Evolutionary conservation across 441 rosid genomes (phyloP).

Genomic region (Macaranga tanarius): DNA sequence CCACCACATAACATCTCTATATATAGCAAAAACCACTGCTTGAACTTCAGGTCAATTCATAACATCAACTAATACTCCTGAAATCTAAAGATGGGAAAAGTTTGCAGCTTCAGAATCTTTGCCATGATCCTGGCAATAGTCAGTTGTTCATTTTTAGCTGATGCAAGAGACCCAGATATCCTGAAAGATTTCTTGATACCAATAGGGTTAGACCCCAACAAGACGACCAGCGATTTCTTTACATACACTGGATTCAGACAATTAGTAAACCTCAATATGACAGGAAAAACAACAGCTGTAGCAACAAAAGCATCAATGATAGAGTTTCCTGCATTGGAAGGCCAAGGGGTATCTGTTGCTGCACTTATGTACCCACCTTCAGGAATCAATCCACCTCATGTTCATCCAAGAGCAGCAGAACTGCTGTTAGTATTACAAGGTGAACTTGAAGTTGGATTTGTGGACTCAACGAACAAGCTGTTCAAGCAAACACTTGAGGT

Average conservation of each 20-base stretch:
- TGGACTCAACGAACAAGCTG: slow-evolving; percentile 12
- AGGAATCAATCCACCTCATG: slow-evolving; percentile 35
- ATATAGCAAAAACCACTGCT: not conserved
- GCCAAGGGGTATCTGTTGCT: slow-evolving; percentile 29
- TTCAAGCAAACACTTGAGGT: slow-evolving; percentile 12
- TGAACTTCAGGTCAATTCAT: not conserved
- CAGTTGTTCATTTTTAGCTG: not conserved
- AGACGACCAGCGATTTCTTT: slow-evolving; percentile 18
- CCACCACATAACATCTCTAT: not conserved
- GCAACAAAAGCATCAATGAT: slow-evolving; percentile 24
- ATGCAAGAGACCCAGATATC: slow-evolving; percentile 32
- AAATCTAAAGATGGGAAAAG: slow-evolving; percentile 16
- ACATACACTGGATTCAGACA: slow-evolving; percentile 26
- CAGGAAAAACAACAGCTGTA: slow-evolving; percentile 11
- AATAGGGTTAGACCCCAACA: not conserved
- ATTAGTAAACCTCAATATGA: slow-evolving; percentile 1
- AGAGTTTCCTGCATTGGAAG: slow-evolving; percentile 30
- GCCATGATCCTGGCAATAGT: not conserved
- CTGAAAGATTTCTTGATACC: slow-evolving; percentile 27
- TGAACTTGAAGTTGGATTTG: slow-evolving; percentile 22
- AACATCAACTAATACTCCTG: not conserved
- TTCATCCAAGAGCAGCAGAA: slow-evolving; percentile 31
- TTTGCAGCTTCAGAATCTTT: not conserved
- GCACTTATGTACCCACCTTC: slow-evolving; percentile 23
- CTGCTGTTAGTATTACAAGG: slow-evolving; percentile 28